phyloP scores from a whole-genome alignment of 192 early-diverging fungal genomes.

The Gamsiella multidivaricata region DNA sequence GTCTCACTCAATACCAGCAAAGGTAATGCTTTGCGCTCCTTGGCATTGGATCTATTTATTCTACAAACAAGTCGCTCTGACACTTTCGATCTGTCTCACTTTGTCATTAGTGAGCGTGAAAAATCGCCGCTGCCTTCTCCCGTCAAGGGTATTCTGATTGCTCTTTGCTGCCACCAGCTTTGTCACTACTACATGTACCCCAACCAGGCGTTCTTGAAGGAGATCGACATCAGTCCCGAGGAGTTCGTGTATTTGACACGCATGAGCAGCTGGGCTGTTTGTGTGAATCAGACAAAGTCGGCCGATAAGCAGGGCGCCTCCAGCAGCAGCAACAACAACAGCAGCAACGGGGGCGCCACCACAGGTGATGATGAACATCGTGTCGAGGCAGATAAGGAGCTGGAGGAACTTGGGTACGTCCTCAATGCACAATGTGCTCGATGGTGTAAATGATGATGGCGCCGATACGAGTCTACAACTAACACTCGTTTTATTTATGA shows the following conservation, averaged over 20 bases:
- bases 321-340: conserved; percentile 43
- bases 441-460: too few species aligned
- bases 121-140: conserved; percentile 43
- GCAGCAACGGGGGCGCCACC: conserved; percentile 28
- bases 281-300: conserved; percentile 56
- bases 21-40: conserved; percentile 7
- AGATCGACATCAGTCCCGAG: conserved; percentile 59
- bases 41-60: background rate
- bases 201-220: conserved; percentile 69
- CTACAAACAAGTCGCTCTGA: too few species aligned
- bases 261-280: conserved; percentile 85
- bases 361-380: conserved; percentile 49
- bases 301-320: conserved; percentile 27
- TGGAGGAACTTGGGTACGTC: conserved; percentile 59
- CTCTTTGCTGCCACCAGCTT: conserved; percentile 91
- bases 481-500: background rate
- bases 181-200: conserved; percentile 81
- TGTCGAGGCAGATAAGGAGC: conserved; percentile 41
- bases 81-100: background rate
- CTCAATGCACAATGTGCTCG: background rate
- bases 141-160: conserved; percentile 80
- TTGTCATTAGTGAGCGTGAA: conserved; percentile 9
- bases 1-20: conserved; percentile 63
- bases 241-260: conserved; percentile 73
- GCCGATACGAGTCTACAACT: background rate